phyloP scores from a whole-genome alignment of 2,329 filamentous ascomycete genomes.

The Aspergillus fijiensis region DNA sequence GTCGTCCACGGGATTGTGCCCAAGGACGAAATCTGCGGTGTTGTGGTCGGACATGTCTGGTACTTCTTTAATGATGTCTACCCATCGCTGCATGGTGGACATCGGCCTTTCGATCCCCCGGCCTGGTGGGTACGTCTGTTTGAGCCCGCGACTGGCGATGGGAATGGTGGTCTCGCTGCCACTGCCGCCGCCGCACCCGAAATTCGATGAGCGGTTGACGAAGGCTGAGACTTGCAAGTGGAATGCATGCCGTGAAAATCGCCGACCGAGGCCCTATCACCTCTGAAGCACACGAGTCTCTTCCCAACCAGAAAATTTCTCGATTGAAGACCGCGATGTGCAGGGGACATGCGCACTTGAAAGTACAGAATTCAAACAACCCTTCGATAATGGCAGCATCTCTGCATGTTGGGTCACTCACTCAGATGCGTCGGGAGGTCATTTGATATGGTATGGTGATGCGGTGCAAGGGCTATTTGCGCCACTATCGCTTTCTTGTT shows the following conservation, averaged over 20 bases:
- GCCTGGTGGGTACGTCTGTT: constrained; percentile 87
- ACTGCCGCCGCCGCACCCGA: constrained; percentile 33
- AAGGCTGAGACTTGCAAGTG: neutral
- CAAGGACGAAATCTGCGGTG: constrained; percentile 94
- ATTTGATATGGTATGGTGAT: neutral
- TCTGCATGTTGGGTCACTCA: neutral
- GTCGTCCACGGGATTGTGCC: constrained; percentile 87
- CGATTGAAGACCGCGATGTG: neutral
- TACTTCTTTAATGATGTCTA: constrained; percentile 99
- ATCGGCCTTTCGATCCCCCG: constrained; percentile 83
- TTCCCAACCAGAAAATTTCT: neutral
- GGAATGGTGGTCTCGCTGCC: constrained; percentile 24
- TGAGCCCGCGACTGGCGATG: constrained; percentile 43
- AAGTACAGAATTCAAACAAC: neutral
- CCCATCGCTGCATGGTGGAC: constrained; percentile 81
- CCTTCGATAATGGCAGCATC: neutral
- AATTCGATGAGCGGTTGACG: constrained; percentile 27
- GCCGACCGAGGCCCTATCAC: neutral
- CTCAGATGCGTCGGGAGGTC: neutral
- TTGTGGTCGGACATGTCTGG: constrained; percentile 92
- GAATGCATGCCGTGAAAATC: neutral
- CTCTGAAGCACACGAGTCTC: neutral
- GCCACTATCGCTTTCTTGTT: neutral
- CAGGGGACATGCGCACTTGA: neutral
- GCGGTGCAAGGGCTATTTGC: neutral